Evolutionary conservation across 2,329 filamentous ascomycete species (phyloP).

Genomic region (Paecilomyces dactylethromorphus): DNA sequence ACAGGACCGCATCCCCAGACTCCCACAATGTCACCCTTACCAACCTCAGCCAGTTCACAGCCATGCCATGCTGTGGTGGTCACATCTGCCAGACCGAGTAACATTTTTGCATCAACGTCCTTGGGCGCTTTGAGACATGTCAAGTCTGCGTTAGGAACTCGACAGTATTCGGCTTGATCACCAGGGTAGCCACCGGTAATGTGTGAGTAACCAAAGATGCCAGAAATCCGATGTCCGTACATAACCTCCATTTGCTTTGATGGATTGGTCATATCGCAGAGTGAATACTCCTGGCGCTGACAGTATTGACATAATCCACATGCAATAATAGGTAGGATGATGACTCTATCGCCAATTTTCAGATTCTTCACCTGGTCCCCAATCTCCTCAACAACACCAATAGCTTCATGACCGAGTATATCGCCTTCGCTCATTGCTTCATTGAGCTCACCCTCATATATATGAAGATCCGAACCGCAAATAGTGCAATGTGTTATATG

Average conservation of each 20-base stretch:
- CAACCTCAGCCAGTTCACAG: constrained; percentile 24
- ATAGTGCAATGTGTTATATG: constrained; percentile 27
- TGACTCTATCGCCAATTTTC: constrained; percentile 19
- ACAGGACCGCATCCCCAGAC: constrained; percentile 28
- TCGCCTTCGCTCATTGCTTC: constrained; percentile 19
- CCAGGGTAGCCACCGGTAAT: constrained; percentile 29
- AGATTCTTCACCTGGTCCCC: constrained; percentile 16
- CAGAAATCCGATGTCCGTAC: constrained; percentile 23
- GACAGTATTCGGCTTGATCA: constrained; percentile 30
- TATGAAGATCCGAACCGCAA: constrained; percentile 26
- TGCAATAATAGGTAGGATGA: constrained; percentile 23
- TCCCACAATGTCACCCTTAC: constrained; percentile 21
- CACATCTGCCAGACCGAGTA: constrained; percentile 24
- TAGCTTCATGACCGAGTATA: constrained; percentile 25
- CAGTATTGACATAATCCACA: constrained; percentile 26
- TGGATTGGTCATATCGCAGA: constrained; percentile 25
- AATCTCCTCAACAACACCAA: constrained; percentile 21
- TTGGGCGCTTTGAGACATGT: constrained; percentile 20
- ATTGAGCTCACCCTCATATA: constrained; percentile 24
- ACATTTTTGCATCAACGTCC: constrained; percentile 19
- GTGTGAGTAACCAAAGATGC: constrained; percentile 25
- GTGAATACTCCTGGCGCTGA: constrained; percentile 20
- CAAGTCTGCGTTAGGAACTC: constrained; percentile 27
- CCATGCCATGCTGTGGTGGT: constrained; percentile 27
- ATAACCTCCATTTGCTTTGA: constrained; percentile 18